Percentiles rank a stretch among this genome's conserved stretches.
phyloP scores from a whole-genome alignment of 192 early-diverging fungal species.

The Cetraspora pellucida region DNA sequence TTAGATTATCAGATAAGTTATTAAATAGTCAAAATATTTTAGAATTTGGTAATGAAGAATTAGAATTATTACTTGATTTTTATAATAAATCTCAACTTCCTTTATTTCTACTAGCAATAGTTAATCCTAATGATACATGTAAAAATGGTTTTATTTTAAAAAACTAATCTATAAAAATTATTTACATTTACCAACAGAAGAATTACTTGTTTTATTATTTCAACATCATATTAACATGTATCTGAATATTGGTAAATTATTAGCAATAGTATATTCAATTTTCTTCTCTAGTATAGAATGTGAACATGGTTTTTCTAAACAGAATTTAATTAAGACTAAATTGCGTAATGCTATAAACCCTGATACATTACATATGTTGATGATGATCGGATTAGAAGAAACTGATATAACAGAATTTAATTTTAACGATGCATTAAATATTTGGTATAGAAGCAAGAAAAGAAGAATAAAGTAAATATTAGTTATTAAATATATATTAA shows the following conservation, averaged over 20 bases:
- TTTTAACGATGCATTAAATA: background rate
- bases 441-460: background rate
- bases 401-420: background rate
- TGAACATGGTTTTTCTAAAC: background rate
- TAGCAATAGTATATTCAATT: background rate
- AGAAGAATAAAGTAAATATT: background rate
- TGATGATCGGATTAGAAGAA: conserved; percentile 2
- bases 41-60: background rate
- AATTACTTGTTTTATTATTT: background rate
- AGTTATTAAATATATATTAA: too few relatives aligned
- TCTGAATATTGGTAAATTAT: background rate
- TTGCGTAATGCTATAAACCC: background rate
- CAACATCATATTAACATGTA: too few relatives aligned
- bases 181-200: background rate
- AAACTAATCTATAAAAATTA: background rate
- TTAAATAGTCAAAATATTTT: background rate
- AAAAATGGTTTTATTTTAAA: background rate
- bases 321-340: background rate
- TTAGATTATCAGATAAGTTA: too few relatives aligned
- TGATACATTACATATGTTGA: background rate
- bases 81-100: background rate
- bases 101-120: background rate
- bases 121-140: background rate
- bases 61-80: background rate
- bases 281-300: background rate